Evolutionary conservation across 805 yeast genomes (phyloP).

Genomic region (Candida palmyrensis): DNA sequence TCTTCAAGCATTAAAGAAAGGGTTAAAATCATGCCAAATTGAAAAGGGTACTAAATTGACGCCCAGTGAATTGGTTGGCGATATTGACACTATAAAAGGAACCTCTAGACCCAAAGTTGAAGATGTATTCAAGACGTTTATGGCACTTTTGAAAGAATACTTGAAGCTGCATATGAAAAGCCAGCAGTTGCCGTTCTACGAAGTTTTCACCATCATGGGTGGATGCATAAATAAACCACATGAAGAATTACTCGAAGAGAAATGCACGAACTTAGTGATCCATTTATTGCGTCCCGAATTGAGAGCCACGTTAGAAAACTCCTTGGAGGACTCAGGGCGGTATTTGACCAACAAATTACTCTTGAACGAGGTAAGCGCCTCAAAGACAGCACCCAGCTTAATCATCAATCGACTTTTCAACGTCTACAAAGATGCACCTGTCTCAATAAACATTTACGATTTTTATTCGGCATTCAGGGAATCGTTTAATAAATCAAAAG

Average conservation of each 20-base stretch:
- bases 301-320: slow-evolving; percentile 25
- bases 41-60: background rate
- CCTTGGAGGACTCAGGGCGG: slow-evolving; percentile 24
- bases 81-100: too few relatives aligned
- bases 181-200: slow-evolving; percentile 28
- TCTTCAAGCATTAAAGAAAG: background rate
- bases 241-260: slow-evolving; percentile 26
- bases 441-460: slow-evolving; percentile 62
- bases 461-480: slow-evolving; percentile 58
- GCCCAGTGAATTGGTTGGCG: background rate
- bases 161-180: slow-evolving; percentile 3
- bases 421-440: slow-evolving; percentile 75
- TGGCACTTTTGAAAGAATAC: background rate
- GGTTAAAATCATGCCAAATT: background rate
- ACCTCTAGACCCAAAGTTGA: background rate
- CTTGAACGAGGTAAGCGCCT: slow-evolving; percentile 3
- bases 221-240: slow-evolving; percentile 15
- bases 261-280: slow-evolving; percentile 33
- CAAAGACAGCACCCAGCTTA: slow-evolving; percentile 36
- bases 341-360: slow-evolving; percentile 15
- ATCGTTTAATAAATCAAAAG: slow-evolving; percentile 27
- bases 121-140: background rate
- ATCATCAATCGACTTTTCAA: slow-evolving; percentile 54
- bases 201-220: slow-evolving; percentile 37
- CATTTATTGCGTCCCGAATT: slow-evolving; percentile 32